Evolutionary conservation across 2,329 filamentous ascomycete genomes (phyloP), one percentile per base, ranked within the genome.

Genomic region (Epichloe gansuensis): DNA sequence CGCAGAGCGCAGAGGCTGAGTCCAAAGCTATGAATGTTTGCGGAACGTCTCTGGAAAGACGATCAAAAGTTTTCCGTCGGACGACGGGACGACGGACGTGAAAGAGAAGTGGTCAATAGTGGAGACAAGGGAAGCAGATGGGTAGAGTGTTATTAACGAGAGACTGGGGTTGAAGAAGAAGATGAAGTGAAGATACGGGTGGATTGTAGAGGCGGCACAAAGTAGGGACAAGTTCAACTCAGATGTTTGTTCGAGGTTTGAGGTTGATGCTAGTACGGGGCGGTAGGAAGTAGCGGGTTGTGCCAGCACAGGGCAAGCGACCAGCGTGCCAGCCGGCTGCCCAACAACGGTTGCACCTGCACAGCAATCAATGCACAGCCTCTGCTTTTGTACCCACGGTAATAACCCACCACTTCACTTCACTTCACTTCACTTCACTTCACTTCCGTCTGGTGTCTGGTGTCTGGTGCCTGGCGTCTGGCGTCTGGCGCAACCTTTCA

Each of bases 81-180:
- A 31, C 7, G 17, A 1, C 34, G 8, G 28, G 3, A 31, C 7
- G 17, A 1, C 34, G 8, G 34, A 47, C 17, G 17, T 7, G n/a
- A 37, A 3, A 25, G 17, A 5, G 37, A 7, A 47, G 12, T 13
- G 28, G 44, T 6, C 13, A 7, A 21, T 13, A 25, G 3, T 12
- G 7, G 9, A 35, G 47, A 25, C 1, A 23, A 46, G 17, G 15
- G 4, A 15, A 28, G 23, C 5, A 11, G 7, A 39, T 17, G 7
- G 21, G 12, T 23, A 23, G 12, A 25, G 9, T 34, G 38, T n/a
- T 48, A 23, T 45, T 52, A 54, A 54, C 46, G 52, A 54, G 28
- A 44, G 52, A 52, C 52, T 54, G 45, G 5, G 34, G 43, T 53
- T 46, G 23, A 51, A 11, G 31, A 51, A 1, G 34, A 21, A 21